Evolutionary conservation across 768 basidiomycete genomes (phyloP).

Genomic region (Mycena filopes): DNA sequence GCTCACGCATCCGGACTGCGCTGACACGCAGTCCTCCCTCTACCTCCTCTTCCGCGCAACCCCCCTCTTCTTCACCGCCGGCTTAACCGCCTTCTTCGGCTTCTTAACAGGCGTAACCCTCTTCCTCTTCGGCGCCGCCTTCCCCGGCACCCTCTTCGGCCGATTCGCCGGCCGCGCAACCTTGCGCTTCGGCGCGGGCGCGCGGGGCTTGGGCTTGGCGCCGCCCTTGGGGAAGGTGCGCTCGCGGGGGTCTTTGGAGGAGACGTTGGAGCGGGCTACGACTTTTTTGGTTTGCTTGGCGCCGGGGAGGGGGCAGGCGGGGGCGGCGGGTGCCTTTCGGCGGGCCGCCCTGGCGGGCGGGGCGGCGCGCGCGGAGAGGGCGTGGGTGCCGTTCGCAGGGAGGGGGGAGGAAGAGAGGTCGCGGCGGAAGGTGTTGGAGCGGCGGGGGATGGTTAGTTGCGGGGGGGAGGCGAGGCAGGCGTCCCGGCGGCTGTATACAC

Average conservation of each 20-base stretch:
- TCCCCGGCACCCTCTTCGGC: neutral
- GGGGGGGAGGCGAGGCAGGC: slow-evolving; percentile 8
- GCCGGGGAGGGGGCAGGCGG: neutral
- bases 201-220: neutral
- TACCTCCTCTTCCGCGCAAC: no score
- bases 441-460: slow-evolving; percentile 4
- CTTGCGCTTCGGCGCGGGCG: neutral
- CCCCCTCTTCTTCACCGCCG: no score
- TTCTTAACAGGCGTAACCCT: neutral
- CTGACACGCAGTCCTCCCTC: no score
- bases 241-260: neutral
- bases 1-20: no score
- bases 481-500: slow-evolving; percentile 15
- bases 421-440: slow-evolving; percentile 12
- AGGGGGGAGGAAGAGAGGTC: slow-evolving; percentile 1
- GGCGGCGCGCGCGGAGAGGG: no score
- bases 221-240: neutral
- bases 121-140: neutral
- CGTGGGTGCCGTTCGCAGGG: no score
- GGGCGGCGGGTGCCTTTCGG: neutral
- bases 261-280: neutral
- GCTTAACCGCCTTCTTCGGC: slow-evolving; percentile 5
- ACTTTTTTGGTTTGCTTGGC: neutral
- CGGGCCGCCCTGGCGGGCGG: neutral
- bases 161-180: neutral